Evolutionary conservation across 352 stramenopile species (phyloP).

Genomic region (Pythium plurisporium): DNA sequence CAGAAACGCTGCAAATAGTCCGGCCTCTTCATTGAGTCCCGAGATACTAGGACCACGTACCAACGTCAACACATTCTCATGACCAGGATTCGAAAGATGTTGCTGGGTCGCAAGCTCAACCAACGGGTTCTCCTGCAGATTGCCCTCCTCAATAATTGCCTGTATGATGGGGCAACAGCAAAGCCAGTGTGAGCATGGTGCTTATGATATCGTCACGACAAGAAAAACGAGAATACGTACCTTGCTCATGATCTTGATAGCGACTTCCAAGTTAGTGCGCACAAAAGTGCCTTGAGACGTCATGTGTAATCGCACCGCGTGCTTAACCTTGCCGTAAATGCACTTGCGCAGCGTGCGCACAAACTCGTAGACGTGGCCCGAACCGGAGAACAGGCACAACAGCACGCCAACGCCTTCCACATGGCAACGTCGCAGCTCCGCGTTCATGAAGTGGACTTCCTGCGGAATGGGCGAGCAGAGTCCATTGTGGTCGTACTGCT

Average conservation of each 20-base stretch:
- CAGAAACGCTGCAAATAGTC: neutral
- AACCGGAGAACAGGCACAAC: conserved; percentile 76
- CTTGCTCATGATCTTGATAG: conserved; percentile 89
- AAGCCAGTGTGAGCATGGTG: neutral
- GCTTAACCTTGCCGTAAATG: conserved; percentile 87
- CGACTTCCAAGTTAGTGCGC: conserved; percentile 75
- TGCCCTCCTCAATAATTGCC: conserved; percentile 83
- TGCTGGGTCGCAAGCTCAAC: conserved; percentile 84
- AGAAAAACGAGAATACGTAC: conserved; percentile 20
- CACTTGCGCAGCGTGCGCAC: conserved; percentile 83
- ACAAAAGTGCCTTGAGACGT: conserved; percentile 69
- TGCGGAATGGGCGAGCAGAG: conserved; percentile 79
- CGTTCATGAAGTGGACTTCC: conserved; percentile 86
- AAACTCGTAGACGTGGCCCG: conserved; percentile 80
- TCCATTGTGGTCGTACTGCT: conserved; percentile 75
- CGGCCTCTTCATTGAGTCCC: neutral
- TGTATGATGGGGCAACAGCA: conserved; percentile 20
- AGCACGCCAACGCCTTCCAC: conserved; percentile 74
- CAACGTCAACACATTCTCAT: conserved; percentile 81
- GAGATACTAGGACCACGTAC: conserved; percentile 28
- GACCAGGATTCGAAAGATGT: conserved; percentile 71
- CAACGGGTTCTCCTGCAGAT: conserved; percentile 84
- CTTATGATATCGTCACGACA: neutral
- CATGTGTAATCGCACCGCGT: conserved; percentile 80
- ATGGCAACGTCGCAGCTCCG: conserved; percentile 67